Evolutionary conservation across 2,329 filamentous ascomycete species (phyloP), one percentile per base, ranked within the genome.

Genomic region (Colletotrichum sp.): DNA sequence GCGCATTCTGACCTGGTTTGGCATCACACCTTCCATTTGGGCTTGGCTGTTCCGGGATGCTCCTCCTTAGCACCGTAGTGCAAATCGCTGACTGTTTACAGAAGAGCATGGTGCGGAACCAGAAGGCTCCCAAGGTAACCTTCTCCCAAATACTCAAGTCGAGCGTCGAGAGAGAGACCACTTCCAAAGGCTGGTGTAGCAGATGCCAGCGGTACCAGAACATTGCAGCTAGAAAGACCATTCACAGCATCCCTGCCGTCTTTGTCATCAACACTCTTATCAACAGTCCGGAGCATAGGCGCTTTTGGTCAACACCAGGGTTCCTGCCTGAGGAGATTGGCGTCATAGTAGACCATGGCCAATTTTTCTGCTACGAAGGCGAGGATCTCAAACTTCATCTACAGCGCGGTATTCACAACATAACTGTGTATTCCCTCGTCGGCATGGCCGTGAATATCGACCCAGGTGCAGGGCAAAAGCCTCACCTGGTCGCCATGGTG

Each of bases 251-350:
- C 76, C 96, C 97, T 1, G 90, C 92, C 36, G 95, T 98, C n/a
- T 84, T 99, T 77, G 94, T 98, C 87, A 90, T 99, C 30, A 98
- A 98, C 82, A 94, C 95, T 1, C 92, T 95, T 13, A 93, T 94
- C 55, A 92, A 90, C 7, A 93, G 87, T 61, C 90, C 92, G 4
- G 94, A 96, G 78, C 92, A 95, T 43, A 93, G 93, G 79, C 90
- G 94, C 75, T 89, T 98, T 18, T 99, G 98, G 98, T 92, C 95
- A 2, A 95, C 93, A 15, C 95, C 95, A 1, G 95, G 95, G 18
- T 99, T 96, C 93, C 88, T 99, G 15, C 97, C 97, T 0, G 94
- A 97, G 81, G 96, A 99, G 83, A 96, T 99, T 80, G 97, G 97
- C 48, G 92, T 99, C 81, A 95, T 98, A 73, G 92, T 98, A 73